phyloP scores from a whole-genome alignment of 768 basidiomycete species.

The Rhodosporidiobolus odoratus region DNA sequence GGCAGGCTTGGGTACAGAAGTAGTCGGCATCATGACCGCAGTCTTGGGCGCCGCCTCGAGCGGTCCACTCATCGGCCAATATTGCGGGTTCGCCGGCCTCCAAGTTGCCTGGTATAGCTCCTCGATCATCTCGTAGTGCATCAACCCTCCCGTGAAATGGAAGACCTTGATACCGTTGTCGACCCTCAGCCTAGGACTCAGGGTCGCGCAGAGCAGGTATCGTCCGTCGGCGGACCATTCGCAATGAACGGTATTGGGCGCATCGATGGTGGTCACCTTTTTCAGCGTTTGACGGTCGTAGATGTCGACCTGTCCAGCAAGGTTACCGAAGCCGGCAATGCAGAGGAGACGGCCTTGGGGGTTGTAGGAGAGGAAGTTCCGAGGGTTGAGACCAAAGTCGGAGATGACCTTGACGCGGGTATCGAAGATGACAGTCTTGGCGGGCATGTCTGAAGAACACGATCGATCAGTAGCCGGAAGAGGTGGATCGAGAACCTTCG shows the following conservation, averaged over 20 bases:
- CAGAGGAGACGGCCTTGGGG: slow-evolving; percentile 82
- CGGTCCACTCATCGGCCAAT: slow-evolving; percentile 60
- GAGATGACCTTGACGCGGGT: slow-evolving; percentile 77
- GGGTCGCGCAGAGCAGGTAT: slow-evolving; percentile 85
- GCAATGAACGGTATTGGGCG: slow-evolving; percentile 87
- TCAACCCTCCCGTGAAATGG: slow-evolving; percentile 82
- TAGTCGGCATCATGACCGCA: slow-evolving; percentile 50
- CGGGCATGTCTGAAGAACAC: slow-evolving; percentile 71
- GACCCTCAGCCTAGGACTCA: slow-evolving; percentile 90
- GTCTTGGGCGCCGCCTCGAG: slow-evolving; percentile 65
- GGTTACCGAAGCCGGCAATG: slow-evolving; percentile 91
- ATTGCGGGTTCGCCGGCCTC: slow-evolving; percentile 67
- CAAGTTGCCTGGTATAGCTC: slow-evolving; percentile 86
- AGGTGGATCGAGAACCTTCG: slow-evolving; percentile 10
- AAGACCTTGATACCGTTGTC: slow-evolving; percentile 97
- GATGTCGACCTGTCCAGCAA: slow-evolving; percentile 88
- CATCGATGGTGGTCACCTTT: slow-evolving; percentile 74
- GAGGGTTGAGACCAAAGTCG: slow-evolving; percentile 83
- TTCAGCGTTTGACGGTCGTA: slow-evolving; percentile 79
- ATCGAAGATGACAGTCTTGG: slow-evolving; percentile 86
- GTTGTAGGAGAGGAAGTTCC: slow-evolving; percentile 91
- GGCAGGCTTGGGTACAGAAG: slow-evolving; percentile 54
- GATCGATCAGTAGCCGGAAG: neutral
- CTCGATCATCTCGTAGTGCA: slow-evolving; percentile 74
- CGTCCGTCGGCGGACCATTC: slow-evolving; percentile 94